These are phyloP conservation scores for Monilinia fructigena DNA, from an alignment of 2,329 filamentous ascomycete species.

Conservation along the genomic window DNA sequence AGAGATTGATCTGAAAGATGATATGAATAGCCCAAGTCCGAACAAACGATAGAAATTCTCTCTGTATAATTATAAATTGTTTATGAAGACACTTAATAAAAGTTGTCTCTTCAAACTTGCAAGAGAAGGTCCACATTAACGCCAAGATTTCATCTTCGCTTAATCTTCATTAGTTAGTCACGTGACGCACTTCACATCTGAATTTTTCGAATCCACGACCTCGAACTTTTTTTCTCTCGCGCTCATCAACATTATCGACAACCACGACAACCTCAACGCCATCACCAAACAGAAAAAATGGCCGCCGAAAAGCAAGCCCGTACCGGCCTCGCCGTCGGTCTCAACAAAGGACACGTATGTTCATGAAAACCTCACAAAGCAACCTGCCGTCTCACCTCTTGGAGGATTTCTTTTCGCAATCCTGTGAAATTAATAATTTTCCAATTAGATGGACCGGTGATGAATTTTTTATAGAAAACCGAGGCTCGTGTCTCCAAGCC, in stretches of 20 bases:
- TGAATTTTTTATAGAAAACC: constrained; percentile 65
- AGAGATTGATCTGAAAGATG: background rate
- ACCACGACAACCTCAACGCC: constrained; percentile 20
- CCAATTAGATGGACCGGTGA: constrained; percentile 35
- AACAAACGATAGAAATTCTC: too few species aligned
- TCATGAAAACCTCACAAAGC: constrained; percentile 37
- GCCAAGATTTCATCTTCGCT: constrained; percentile 17
- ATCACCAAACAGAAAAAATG: constrained; percentile 44
- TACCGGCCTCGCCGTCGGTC: constrained; percentile 59
- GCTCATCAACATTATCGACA: constrained; percentile 9
- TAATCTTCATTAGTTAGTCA: background rate
- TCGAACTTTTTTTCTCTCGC: constrained; percentile 5
- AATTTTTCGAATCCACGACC: background rate
- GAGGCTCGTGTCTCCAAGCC: constrained; percentile 73
- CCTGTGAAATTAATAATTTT: constrained; percentile 32
- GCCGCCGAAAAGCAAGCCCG: constrained; percentile 58
- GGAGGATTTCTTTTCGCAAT: constrained; percentile 59
- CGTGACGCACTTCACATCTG: constrained; percentile 11
- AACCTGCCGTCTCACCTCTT: constrained; percentile 62
- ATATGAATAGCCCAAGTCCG: too few species aligned
- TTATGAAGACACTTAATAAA: background rate
- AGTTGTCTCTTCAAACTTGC: background rate
- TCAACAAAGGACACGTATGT: constrained; percentile 63
- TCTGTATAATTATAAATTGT: too few species aligned
- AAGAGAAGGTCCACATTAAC: background rate